phyloP scores from a whole-genome alignment of 805 yeast species.

The Starmerella apicola region DNA sequence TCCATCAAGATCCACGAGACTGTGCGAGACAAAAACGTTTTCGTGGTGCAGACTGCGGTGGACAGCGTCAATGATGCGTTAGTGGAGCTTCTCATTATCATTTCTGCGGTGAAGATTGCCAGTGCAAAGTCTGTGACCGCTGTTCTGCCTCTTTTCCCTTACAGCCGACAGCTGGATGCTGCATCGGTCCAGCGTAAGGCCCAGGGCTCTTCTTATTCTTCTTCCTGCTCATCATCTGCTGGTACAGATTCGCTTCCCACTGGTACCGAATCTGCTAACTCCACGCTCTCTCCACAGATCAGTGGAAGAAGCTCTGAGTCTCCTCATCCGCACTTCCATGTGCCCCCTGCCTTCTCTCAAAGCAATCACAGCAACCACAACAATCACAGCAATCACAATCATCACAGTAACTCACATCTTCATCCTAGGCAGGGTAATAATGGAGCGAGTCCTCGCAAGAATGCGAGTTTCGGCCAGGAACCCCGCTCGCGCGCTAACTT shows the following conservation, averaged over 20 bases:
- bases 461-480: slow-evolving; percentile 18
- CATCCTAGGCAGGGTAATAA: too few relatives aligned
- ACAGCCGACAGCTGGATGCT: slow-evolving; percentile 89
- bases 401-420: too few relatives aligned
- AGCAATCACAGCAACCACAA: too few relatives aligned
- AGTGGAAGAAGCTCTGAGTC: neutral
- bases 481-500: neutral
- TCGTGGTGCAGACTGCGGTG: slow-evolving; percentile 74
- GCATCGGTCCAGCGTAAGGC: slow-evolving; percentile 42
- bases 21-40: slow-evolving; percentile 93
- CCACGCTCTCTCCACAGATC: neutral
- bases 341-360: too few relatives aligned
- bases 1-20: slow-evolving; percentile 75
- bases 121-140: slow-evolving; percentile 82
- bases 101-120: slow-evolving; percentile 88
- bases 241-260: neutral
- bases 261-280: neutral
- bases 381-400: too few relatives aligned
- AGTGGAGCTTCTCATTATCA: slow-evolving; percentile 67
- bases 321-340: too few relatives aligned
- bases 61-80: slow-evolving; percentile 82
- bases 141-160: slow-evolving; percentile 86
- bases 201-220: neutral
- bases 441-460: slow-evolving; percentile 17
- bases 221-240: neutral